Base-by-base conservation (phyloP, 768 basidiomycete genomes). In the Lenzites betulinus region DNA sequence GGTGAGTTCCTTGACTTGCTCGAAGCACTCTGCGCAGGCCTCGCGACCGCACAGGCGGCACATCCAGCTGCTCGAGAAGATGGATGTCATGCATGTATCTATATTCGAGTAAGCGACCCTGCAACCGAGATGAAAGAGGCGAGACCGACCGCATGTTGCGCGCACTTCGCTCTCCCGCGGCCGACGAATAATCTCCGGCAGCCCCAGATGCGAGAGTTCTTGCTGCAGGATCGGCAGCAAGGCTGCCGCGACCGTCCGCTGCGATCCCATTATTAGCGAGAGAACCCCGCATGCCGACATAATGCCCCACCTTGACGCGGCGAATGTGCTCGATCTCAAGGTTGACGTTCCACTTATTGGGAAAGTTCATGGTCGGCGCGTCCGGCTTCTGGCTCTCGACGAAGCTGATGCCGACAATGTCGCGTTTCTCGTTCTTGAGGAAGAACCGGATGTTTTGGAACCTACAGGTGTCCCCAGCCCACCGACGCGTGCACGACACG, bases 41-140 rank as follows among this genome's bases (percentile, higher is more conserved):
- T 97, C 95, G 11, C 92, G 85, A 5, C 93, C 95, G 71, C 95
- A 98, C 39, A 84, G 70, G n/a, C 89, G 82, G 71, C 94, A 96
- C 83, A 95, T 90, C 86, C 91, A 96, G 30, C 87, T 89, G 58
- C 85, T 87, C 7, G 90, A 89, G 73, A 96, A 96, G 58, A 96
- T 86, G 13, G 94, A 95, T 5, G 93, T 95, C 81, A 93, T 90
- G 73, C 95, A 97, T 1, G 90, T 93, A 74, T 97, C 94, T 96
- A 70, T 35, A 8, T 22, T 58, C 61, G 49, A 41, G 25, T 58
- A 7, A 53, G 64, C 52, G 62, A 56, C 51, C 22, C 53, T 7
- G 30, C 44, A 26, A 18, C 36, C 15, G 53, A 39, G 22, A 26
- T 51, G 41, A 20, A 28, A 22, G 28, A 15, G 30, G 30, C 16